Base-by-base conservation (phyloP, 306 rosid genomes). In the Arachis hypogaea region DNA sequence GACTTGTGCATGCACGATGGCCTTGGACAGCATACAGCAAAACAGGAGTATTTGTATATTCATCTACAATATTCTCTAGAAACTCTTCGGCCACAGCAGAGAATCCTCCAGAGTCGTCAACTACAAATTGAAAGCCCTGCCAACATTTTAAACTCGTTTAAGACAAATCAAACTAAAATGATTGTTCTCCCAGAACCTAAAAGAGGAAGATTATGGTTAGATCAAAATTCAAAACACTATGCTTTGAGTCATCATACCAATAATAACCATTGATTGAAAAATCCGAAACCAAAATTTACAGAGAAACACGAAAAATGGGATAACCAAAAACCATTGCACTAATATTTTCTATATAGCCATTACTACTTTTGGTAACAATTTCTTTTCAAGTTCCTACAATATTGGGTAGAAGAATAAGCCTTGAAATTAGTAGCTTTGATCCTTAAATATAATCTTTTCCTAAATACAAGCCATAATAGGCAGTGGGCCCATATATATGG, bases 71-170 rank as follows among this genome's bases (percentile, higher is more conserved):
- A 57, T 80, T 88, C 88, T 93, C 98, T 14, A 91, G 81, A 79
- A 89, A 77, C 66, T 89, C 98, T 33, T 81, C 78, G 77, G 94
- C 97, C 69, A 91, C 66, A 41, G 96, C 81, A 59, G 98, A 89
- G 88, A 93, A 93, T 74, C 98, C 98, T 58, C 96, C 98, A 0
- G 96, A 88, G 71, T 91, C 92, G 11, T 91, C 96, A 72, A 91
- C 86, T 49, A 88, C 41, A 72, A 91, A 93, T 78, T 93, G 98
- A 82, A 93, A 86, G 57, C 98, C 98, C 98, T 93, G 88, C 73
- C 59, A 69, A 59, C 52, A 73, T 58, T 63, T 75, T 63, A 61
- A 44, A 72, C 61, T 61, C 22, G 66, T 49, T 41, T n/a, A 68
- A 46, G 68, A 63, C 59, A 51, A 52, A 63, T n/a, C 54, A 83